These are phyloP conservation scores for Juglanconis juglandina DNA, from an alignment of 2,329 filamentous ascomycete species.

Conservation along the genomic window DNA sequence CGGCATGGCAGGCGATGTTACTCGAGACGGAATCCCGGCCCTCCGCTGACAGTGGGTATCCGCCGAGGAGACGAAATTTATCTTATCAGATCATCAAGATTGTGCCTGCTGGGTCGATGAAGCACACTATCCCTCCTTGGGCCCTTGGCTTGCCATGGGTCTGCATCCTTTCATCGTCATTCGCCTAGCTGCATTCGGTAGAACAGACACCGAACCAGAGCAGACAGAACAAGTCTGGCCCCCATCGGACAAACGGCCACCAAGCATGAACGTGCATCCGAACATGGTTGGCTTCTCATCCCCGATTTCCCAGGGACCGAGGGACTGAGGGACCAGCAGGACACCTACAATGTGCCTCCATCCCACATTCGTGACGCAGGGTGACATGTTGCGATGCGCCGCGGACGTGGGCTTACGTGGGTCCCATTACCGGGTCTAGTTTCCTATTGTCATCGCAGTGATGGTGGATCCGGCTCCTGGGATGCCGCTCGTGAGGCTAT, in stretches of 20 bases:
- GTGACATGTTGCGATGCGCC: not conserved
- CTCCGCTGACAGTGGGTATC: not conserved
- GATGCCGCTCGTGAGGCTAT: conserved; percentile 1
- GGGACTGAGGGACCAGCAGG: too few species aligned
- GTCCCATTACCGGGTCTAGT: not conserved
- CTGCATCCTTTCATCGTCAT: not conserved
- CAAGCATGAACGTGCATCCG: not conserved
- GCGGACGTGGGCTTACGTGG: not conserved
- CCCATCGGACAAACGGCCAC: not conserved
- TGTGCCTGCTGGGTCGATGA: conserved; percentile 16
- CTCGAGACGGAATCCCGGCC: not conserved
- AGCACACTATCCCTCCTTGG: not conserved
- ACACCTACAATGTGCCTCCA: not conserved
- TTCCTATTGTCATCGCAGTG: not conserved
- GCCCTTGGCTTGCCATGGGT: not conserved
- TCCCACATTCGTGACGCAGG: not conserved
- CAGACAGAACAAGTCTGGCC: not conserved
- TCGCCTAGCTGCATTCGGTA: conserved; percentile 9
- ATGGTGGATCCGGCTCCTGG: conserved; percentile 1
- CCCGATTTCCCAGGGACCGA: not conserved
- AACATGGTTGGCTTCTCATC: not conserved
- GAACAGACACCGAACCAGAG: not conserved
- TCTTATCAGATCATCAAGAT: conserved; percentile 42
- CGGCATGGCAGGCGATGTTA: not conserved
- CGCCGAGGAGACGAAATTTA: conserved; percentile 18